Evolutionary conservation across 371 early-diverging fungal genomes (phyloP).

Genomic region (Smittium culicis): DNA sequence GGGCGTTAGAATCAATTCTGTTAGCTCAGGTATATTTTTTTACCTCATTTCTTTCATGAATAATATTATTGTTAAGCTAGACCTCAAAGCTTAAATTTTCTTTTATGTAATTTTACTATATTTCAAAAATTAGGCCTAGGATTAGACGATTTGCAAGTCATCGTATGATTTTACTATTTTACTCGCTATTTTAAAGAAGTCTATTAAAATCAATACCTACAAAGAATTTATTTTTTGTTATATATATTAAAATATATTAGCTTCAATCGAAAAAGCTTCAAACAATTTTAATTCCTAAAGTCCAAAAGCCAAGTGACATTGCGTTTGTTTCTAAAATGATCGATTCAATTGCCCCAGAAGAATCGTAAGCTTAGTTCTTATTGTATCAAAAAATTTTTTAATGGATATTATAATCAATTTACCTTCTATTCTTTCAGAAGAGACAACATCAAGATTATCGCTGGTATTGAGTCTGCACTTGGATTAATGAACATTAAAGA

Average conservation of each 20-base stretch:
- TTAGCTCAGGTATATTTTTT: constrained; percentile 48
- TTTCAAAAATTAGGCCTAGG: constrained; percentile 33
- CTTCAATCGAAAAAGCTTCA: constrained; percentile 55
- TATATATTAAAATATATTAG: no score
- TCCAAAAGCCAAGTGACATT: constrained; percentile 61
- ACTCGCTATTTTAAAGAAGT: constrained; percentile 1
- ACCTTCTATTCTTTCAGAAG: constrained; percentile 27
- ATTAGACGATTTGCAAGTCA: constrained; percentile 62
- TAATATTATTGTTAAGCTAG: constrained; percentile 14
- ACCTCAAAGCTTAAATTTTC: no score
- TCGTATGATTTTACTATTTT: constrained; percentile 24
- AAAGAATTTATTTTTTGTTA: no score
- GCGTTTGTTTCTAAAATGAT: constrained; percentile 64
- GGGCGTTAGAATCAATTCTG: constrained; percentile 74
- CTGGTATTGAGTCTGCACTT: constrained; percentile 72
- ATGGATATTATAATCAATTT: no score
- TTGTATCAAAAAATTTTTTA: no score
- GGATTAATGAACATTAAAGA: constrained; percentile 73
- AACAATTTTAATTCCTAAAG: constrained; percentile 82
- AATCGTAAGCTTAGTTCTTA: no score
- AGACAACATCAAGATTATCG: constrained; percentile 58
- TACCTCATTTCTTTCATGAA: not conserved
- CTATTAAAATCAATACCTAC: no score
- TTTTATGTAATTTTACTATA: not conserved
- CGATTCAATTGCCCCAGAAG: constrained; percentile 51